phyloP scores from a whole-genome alignment of 768 basidiomycete species.

The Trichaptum fuscoviolaceum region DNA sequence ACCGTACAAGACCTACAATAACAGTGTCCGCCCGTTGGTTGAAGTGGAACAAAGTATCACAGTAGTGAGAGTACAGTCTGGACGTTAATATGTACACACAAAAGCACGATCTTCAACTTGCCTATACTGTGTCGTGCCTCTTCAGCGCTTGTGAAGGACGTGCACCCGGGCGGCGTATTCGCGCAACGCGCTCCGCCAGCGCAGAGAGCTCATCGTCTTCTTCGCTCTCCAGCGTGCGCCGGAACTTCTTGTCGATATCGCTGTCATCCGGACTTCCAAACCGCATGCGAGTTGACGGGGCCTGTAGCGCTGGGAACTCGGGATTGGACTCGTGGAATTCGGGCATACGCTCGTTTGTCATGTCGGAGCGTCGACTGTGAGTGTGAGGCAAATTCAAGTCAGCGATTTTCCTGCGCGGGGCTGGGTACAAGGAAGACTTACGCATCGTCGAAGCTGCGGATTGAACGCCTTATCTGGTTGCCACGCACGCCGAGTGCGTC shows the following conservation, averaged over 20 bases:
- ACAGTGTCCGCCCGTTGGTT: too few species aligned
- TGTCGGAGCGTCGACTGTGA: constrained; percentile 62
- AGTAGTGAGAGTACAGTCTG: not conserved
- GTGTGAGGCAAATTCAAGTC: constrained; percentile 3
- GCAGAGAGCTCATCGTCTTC: constrained; percentile 47
- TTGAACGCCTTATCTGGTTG: constrained; percentile 50
- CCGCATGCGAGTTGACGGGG: constrained; percentile 56
- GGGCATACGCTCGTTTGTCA: constrained; percentile 72
- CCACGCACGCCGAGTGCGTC: constrained; percentile 63
- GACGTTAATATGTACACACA: not conserved
- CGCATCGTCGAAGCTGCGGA: constrained; percentile 75
- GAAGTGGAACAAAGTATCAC: not conserved
- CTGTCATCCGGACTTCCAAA: constrained; percentile 31
- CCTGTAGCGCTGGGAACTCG: constrained; percentile 45
- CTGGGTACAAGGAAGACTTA: constrained; percentile 31
- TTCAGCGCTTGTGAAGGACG: constrained; percentile 48
- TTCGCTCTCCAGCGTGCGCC: constrained; percentile 52
- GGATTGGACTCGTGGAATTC: constrained; percentile 33
- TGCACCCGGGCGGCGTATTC: constrained; percentile 38
- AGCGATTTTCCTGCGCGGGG: not conserved
- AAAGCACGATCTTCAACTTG: not conserved
- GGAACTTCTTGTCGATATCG: constrained; percentile 63
- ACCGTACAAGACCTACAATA: too few species aligned
- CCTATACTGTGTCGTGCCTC: constrained; percentile 54
- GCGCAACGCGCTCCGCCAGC: constrained; percentile 59